Base-by-base conservation (phyloP, 441 rosid species). In the Biscutella laevigata region DNA sequence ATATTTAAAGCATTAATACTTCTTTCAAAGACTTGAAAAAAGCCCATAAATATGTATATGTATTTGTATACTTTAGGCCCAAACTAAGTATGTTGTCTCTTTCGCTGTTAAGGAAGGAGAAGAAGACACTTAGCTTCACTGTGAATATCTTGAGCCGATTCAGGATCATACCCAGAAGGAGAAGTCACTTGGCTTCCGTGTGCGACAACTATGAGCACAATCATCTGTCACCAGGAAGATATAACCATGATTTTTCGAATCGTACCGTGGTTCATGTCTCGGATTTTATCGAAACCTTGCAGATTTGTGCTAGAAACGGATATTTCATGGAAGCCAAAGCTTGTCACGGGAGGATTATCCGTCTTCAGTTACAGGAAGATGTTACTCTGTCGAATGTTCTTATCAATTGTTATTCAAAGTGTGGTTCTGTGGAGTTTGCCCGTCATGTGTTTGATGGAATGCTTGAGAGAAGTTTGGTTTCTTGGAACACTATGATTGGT, bases 401-500 rank as follows among this genome's bases (percentile, higher is more conserved):
- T 21, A 65, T 82, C 1, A 77, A 76, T 9, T 2, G 53, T 68
- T 91, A 80, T 26, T 59, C 77, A 0, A 83, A 83, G 52, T 76
- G 91, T 22, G 83, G 78, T 6, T 64, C 60, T 20, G 22, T 58
- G 13, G 56, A 49, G 0, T 32, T 4, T 41, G 84, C 89, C 2
- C 80, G 91, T 36, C 79, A 69, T 24, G 72, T 83, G 82, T 91
- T 91, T 45, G 95, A 85, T 59, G 27, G 67, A 71, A 85, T 83
- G 83, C 75, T 72, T 30, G 67, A 64, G 0, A 67, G 81, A 82
- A 78, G 76, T 72, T 25, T 74, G 49, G 91, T 85, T 68, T 81
- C 95, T 6, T 80, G 94, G 94, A 85, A 83, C 63, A 83, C 87
- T 7, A 67, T 88, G 71, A 73, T 82, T 34, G 72, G 77, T 46